phyloP scores from a whole-genome alignment of 2,329 filamentous ascomycete genomes.

The Fusarium musae region DNA sequence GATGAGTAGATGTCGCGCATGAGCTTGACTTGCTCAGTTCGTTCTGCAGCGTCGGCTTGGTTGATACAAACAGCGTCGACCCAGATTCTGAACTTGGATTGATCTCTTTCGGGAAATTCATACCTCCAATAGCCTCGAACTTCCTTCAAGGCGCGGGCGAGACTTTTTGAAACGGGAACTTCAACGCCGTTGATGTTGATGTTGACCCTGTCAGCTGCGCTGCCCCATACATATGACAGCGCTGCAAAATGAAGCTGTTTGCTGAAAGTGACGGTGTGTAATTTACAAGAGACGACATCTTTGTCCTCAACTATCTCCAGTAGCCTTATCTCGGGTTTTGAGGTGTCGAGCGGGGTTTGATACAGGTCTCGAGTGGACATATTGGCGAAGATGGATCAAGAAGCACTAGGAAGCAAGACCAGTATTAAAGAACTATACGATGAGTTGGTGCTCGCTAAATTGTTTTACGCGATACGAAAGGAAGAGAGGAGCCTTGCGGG shows the following conservation, averaged over 20 bases:
- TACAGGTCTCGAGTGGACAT: not conserved
- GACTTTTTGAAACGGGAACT: not conserved
- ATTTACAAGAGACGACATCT: not conserved
- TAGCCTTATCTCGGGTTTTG: not conserved
- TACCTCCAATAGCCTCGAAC: not conserved
- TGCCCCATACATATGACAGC: not conserved
- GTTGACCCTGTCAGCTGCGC: not conserved
- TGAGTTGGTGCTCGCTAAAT: fast-evolving
- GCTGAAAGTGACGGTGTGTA: not conserved
- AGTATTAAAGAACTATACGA: fast-evolving
- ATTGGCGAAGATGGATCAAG: too few species aligned
- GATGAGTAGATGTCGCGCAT: slow-evolving; percentile 7
- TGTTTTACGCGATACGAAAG: fast-evolving
- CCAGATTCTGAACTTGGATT: slow-evolving; percentile 2
- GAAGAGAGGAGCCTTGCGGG: not conserved
- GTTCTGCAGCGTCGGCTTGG: not conserved
- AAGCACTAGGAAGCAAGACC: fast-evolving
- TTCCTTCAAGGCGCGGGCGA: not conserved
- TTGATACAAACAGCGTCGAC: slow-evolving; percentile 5
- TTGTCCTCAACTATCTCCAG: not conserved
- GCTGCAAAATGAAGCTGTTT: not conserved
- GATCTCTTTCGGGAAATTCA: not conserved
- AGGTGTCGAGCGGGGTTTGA: not conserved
- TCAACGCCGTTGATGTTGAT: not conserved
- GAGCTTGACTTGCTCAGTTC: slow-evolving; percentile 16